Conservation (phyloP, 371 early-diverging fungal genomes). For the Circinella minor region DNA sequence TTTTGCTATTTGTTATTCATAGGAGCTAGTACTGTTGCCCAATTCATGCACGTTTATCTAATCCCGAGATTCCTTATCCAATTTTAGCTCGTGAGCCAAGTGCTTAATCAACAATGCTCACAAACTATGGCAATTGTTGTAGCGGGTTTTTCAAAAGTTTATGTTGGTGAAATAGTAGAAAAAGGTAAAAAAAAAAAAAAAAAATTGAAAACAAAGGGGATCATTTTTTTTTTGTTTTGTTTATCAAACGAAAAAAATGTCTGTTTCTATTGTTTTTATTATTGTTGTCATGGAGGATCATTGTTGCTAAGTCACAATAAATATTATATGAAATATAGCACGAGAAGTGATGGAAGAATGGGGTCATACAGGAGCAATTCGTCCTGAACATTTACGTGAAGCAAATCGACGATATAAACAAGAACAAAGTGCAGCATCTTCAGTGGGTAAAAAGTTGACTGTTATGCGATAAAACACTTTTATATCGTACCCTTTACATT, state of each 20-base stretch:
- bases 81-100: conserved; percentile 63
- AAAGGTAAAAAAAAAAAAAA: conserved; percentile 59
- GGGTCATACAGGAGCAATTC: conserved; percentile 69
- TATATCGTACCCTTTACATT: no score
- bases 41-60: no score
- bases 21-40: no score
- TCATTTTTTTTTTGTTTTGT: no score
- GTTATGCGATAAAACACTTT: not conserved
- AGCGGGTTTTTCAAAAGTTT: conserved; percentile 94
- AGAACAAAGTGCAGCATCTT: conserved; percentile 8
- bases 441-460: conserved; percentile 8
- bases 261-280: no score
- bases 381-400: conserved; percentile 90
- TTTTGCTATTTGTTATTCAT: no score
- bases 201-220: no score
- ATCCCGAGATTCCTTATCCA: not conserved
- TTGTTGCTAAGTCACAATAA: not conserved
- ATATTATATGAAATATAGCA: conserved; percentile 38
- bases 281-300: no score
- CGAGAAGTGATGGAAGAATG: conserved; percentile 73
- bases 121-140: conserved; percentile 91
- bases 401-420: conserved; percentile 83
- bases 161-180: conserved; percentile 95
- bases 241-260: no score
- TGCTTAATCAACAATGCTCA: conserved; percentile 85